Evolutionary conservation across 2,329 filamentous ascomycete species (phyloP), one percentile per base, ranked within the genome.

Genomic region (Cladosporium colombiae): DNA sequence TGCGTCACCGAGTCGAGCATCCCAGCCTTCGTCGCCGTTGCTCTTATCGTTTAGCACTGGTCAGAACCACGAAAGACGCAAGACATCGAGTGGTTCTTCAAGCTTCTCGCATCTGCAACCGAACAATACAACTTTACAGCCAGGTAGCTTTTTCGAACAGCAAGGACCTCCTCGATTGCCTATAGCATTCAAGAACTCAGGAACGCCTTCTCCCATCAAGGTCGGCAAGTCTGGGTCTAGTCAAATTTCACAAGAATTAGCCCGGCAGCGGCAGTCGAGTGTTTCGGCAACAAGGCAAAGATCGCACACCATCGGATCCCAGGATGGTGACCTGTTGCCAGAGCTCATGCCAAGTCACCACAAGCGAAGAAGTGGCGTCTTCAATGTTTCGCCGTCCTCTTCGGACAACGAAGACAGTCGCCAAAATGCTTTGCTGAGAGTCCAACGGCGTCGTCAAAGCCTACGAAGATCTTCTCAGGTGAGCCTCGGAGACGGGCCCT

Each of bases 361-460:
- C 73, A 97, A 97, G 77, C 89, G 95, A 46, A 88, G 93, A 71
- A 98, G 94, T 75, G 95, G 97, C 74, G 90, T 97, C 2, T 92
- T 98, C 72, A 94, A 98, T 76, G 91, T 97, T 79, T 99, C 95
- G 2, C 95, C 95, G 3, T 98, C 95, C 0, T 98, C 94, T 0
- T 99, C 95, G 0, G 95, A 99, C 75, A 99, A 96, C 67, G 95
- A 99, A 79, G 93, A 96, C 59, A 91, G 94, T 53, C 92, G 96
- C 73, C 91, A 93, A 8, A 97, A 93, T 76, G 93, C 91, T 58
- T 83, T 98, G 13, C 85, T 99, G 52, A 91, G 96, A 61, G 94
- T 99, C 4, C 95, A 99, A 75, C 86, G 94, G 40, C 89, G 94
- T 11, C 88, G 95, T n/a, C 94, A 98, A 77, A 97, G 93, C 77